Percentiles rank a stretch among this genome's conserved stretches.
These are phyloP conservation scores for Sporothrix mexicana DNA, from an alignment of 2,329 filamentous ascomycete species.

Conservation along the genomic window DNA sequence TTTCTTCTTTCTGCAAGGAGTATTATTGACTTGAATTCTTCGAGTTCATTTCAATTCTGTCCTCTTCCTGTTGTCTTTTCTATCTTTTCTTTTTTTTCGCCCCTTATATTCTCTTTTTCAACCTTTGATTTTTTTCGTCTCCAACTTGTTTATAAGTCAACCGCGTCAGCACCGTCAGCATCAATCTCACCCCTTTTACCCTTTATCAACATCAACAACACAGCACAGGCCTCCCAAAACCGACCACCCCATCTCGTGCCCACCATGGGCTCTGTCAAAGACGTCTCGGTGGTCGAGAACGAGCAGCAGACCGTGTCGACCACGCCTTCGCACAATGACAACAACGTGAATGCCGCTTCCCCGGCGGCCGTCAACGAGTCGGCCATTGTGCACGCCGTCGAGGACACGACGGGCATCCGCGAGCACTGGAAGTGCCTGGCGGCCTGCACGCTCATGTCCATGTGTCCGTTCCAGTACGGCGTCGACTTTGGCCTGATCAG, in stretches of 20 bases:
- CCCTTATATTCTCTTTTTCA: background rate
- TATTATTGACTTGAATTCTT: background rate
- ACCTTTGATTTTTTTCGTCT: too few relatives aligned
- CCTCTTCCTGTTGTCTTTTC: background rate
- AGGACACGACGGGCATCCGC: constrained; percentile 39
- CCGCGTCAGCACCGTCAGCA: background rate
- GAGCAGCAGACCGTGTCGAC: constrained; percentile 19
- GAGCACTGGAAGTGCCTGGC: constrained; percentile 45
- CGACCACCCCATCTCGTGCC: background rate
- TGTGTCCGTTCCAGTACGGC: constrained; percentile 60
- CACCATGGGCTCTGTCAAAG: constrained; percentile 30
- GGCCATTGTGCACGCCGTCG: background rate
- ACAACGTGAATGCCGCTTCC: background rate
- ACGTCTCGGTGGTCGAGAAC: constrained; percentile 22
- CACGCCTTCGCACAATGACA: background rate
- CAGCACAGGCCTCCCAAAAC: background rate
- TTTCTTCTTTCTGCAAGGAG: background rate
- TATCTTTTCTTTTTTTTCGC: background rate
- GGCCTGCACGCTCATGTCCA: constrained; percentile 55
- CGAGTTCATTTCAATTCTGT: background rate
- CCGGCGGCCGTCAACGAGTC: constrained; percentile 15
- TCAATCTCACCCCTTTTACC: background rate
- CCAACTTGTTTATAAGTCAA: constrained; percentile 1
- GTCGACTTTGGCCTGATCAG: constrained; percentile 44
- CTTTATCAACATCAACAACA: background rate